Conservation (phyloP, 2,329 filamentous ascomycete genomes). For the Cephalotrichum gorgonifer region DNA sequence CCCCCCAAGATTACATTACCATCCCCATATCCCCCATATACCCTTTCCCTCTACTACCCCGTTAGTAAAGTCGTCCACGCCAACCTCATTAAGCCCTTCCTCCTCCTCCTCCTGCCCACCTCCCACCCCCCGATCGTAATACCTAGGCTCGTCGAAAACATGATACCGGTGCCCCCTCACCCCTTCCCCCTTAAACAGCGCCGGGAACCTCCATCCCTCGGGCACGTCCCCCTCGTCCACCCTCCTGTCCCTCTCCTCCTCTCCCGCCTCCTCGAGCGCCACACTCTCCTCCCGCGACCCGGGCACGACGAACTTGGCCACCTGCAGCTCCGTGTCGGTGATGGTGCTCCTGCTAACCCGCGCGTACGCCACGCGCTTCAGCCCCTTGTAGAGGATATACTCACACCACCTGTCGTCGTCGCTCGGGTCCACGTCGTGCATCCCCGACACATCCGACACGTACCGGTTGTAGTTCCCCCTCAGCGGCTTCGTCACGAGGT, state of each 20-base stretch:
- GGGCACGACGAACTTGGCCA: conserved; percentile 88
- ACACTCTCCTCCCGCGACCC: conserved; percentile 44
- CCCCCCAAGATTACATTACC: too few species aligned
- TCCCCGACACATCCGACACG: conserved; percentile 74
- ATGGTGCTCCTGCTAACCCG: conserved; percentile 82
- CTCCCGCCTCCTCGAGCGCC: conserved; percentile 25
- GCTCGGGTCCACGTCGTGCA: conserved; percentile 85
- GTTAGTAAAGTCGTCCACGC: too few species aligned
- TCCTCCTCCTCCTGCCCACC: background rate
- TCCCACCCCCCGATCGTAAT: conserved; percentile 34
- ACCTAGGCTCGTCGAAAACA: conserved; percentile 86
- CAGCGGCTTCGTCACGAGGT: conserved; percentile 82
- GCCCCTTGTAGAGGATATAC: conserved; percentile 89
- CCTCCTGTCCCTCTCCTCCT: conserved; percentile 45
- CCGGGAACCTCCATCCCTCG: conserved; percentile 71
- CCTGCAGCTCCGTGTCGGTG: conserved; percentile 94
- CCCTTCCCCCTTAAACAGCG: conserved; percentile 72
- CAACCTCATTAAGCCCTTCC: background rate
- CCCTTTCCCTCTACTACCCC: too few species aligned
- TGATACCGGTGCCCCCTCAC: conserved; percentile 88
- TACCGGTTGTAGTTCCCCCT: conserved; percentile 97
- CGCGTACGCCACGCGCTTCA: conserved; percentile 81
- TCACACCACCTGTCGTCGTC: conserved; percentile 99
- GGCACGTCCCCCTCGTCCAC: conserved; percentile 66
- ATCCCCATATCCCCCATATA: too few species aligned